These are phyloP conservation scores for Cynara cardunculus DNA, from an alignment of 129 eudicot genomes.

Conservation along the genomic window DNA sequence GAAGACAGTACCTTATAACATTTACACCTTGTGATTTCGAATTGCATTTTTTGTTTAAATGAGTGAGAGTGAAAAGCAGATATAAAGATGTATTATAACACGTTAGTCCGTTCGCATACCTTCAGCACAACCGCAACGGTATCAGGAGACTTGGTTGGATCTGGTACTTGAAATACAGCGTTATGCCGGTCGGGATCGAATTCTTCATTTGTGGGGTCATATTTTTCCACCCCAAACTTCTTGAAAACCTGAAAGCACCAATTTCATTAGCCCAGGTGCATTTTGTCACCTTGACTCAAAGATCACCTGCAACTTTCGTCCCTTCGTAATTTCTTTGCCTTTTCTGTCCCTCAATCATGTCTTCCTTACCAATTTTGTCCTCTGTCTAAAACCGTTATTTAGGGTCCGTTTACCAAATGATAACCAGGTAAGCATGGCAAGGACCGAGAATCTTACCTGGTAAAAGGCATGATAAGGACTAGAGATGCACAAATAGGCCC, in stretches of 20 bases:
- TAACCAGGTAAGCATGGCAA: background rate
- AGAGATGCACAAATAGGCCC: background rate
- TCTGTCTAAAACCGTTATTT: background rate
- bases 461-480: background rate
- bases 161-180: constrained; percentile 77
- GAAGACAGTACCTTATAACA: too few relatives aligned
- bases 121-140: constrained; percentile 71
- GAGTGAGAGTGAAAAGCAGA: too few relatives aligned
- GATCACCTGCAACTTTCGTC: background rate
- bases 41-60: too few relatives aligned
- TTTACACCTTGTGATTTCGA: too few relatives aligned
- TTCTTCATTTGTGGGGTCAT: constrained; percentile 63
- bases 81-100: background rate
- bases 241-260: constrained; percentile 55
- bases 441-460: background rate
- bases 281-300: background rate
- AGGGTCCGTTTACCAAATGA: background rate
- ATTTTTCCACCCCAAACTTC: constrained; percentile 71
- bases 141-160: constrained; percentile 61
- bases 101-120: constrained; percentile 35
- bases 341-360: background rate
- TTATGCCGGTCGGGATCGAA: constrained; percentile 82
- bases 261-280: background rate
- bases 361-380: background rate
- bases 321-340: background rate